These are phyloP conservation scores for Euryodendron excelsum DNA, from an alignment of 148 eudicot genomes.

Conservation along the genomic window DNA sequence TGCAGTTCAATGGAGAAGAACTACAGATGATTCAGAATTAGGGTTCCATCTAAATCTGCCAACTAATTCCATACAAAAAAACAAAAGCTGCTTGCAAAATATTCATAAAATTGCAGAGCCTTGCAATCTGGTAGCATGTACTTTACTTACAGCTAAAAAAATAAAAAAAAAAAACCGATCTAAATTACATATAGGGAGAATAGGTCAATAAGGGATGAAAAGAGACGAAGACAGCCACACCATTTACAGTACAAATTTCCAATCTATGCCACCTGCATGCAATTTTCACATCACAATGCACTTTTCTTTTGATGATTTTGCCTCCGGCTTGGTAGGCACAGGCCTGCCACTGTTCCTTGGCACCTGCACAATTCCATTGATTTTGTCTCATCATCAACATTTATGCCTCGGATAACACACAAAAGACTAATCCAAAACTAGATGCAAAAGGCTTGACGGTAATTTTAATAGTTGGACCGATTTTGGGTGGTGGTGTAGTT, in stretches of 20 bases:
- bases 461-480: neutral
- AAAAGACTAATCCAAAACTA: neutral
- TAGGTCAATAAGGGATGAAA: neutral
- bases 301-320: constrained; percentile 63
- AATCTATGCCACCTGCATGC: neutral
- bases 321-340: constrained; percentile 52
- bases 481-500: neutral
- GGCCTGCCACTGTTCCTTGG: constrained; percentile 48
- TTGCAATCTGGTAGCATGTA: neutral
- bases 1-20: no score
- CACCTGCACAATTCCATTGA: constrained; percentile 34
- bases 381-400: neutral
- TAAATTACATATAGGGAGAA: neutral
- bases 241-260: constrained; percentile 33
- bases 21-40: no score
- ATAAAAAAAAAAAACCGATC: no score
- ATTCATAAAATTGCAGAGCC: neutral
- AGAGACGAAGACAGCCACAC: constrained; percentile 9
- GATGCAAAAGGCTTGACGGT: no score
- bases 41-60: no score
- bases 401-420: neutral
- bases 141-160: constrained; percentile 6
- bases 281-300: constrained; percentile 62
- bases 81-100: no score
- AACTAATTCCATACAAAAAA: no score